phyloP scores from a whole-genome alignment of 371 early-diverging fungal species.

The Sporodiniella umbellata region DNA sequence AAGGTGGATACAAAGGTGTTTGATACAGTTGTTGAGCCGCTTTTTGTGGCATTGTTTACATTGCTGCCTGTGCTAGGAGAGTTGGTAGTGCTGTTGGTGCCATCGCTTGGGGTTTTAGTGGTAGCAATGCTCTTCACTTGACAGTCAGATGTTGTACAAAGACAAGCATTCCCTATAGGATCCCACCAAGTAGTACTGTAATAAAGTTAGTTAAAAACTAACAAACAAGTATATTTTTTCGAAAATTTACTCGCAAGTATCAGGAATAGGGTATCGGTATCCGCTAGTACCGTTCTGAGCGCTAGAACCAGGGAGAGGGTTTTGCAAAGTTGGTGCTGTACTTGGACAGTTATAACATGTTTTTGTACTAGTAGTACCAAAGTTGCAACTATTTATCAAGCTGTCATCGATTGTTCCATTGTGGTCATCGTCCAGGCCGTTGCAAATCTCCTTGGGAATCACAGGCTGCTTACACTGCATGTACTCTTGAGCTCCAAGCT shows the following conservation, averaged over 20 bases:
- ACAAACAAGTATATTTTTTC: neutral
- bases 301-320: constrained; percentile 49
- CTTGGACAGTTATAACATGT: constrained; percentile 69
- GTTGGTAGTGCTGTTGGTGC: neutral
- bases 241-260: constrained; percentile 56
- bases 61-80: neutral
- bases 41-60: neutral
- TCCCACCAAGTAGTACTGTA: constrained; percentile 67
- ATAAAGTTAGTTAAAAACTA: neutral
- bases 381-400: constrained; percentile 50
- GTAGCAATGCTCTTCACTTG: constrained; percentile 46
- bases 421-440: constrained; percentile 66
- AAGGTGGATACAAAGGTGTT: too few relatives aligned
- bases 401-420: constrained; percentile 45
- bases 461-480: constrained; percentile 58
- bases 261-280: constrained; percentile 51
- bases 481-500: constrained; percentile 48
- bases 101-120: constrained; percentile 2
- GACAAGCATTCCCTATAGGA: constrained; percentile 54
- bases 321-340: constrained; percentile 41
- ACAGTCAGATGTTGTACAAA: constrained; percentile 46
- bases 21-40: neutral
- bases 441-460: constrained; percentile 65
- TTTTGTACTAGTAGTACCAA: constrained; percentile 49
- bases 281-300: constrained; percentile 42